Evolutionary conservation across 805 yeast genomes (phyloP).

Genomic region (Ogataea chonburiensis): DNA sequence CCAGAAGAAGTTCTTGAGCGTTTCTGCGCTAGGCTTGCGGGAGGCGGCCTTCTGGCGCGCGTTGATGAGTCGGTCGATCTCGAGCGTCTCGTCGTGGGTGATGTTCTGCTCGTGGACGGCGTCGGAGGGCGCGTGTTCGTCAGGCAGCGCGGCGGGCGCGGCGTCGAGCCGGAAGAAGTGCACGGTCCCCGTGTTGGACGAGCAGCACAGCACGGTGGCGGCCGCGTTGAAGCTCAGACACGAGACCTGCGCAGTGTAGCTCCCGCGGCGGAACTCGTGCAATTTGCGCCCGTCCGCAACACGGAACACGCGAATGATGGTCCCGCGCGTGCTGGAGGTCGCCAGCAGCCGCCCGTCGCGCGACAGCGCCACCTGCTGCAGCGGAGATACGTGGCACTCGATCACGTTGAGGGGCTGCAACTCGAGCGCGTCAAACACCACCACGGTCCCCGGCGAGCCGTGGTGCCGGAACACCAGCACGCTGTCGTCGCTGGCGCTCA

Average conservation of each 20-base stretch:
- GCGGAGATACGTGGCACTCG: constrained; percentile 79
- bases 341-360: constrained; percentile 79
- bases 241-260: constrained; percentile 77
- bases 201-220: constrained; percentile 71
- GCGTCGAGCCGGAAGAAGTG: constrained; percentile 61
- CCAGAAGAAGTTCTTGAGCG: constrained; percentile 30
- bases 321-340: constrained; percentile 88
- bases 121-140: constrained; percentile 1
- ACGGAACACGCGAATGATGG: constrained; percentile 79
- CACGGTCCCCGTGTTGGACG: constrained; percentile 87
- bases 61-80: constrained; percentile 33
- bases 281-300: constrained; percentile 61
- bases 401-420: constrained; percentile 76
- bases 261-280: constrained; percentile 79
- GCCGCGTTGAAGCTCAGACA: constrained; percentile 74
- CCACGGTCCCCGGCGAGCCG: constrained; percentile 56
- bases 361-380: constrained; percentile 67
- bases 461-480: constrained; percentile 51
- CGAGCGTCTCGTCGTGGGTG: constrained; percentile 29
- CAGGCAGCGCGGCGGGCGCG: background rate
- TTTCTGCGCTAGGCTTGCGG: constrained; percentile 24
- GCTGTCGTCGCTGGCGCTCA: constrained; percentile 45
- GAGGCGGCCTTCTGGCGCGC: constrained; percentile 1
- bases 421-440: constrained; percentile 73
- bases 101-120: constrained; percentile 20